phyloP scores from a whole-genome alignment of 1,139 yeast genomes.

The Debaryomyces sp. region DNA sequence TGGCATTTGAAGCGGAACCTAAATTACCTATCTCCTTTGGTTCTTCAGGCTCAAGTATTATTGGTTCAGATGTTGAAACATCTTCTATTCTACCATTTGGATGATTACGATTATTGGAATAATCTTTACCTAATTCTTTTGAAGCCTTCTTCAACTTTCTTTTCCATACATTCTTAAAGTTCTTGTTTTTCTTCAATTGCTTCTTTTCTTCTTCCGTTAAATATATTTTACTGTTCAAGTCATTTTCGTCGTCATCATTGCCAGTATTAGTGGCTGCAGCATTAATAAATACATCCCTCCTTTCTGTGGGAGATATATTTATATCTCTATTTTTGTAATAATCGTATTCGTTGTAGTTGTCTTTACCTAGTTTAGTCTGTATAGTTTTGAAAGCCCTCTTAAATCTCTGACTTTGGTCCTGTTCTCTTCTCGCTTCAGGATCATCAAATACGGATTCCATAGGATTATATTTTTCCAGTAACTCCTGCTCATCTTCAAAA shows the following conservation, averaged over 20 bases:
- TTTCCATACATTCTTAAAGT: slow-evolving; percentile 28
- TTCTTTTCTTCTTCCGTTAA: slow-evolving; percentile 11
- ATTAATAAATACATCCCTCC: slow-evolving; percentile 7
- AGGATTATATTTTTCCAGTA: slow-evolving; percentile 38
- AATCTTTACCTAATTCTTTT: slow-evolving; percentile 37
- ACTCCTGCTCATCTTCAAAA: slow-evolving; percentile 36
- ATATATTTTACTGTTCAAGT: slow-evolving; percentile 10
- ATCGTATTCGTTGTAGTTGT: slow-evolving; percentile 39
- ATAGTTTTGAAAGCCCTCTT: slow-evolving; percentile 32
- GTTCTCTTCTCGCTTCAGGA: slow-evolving; percentile 19
- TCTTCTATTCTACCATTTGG: slow-evolving; percentile 4
- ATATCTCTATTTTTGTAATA: slow-evolving; percentile 30
- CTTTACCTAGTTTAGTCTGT: slow-evolving; percentile 33
- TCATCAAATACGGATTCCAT: slow-evolving; percentile 45
- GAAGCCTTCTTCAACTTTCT: slow-evolving; percentile 29
- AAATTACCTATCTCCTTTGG: slow-evolving; percentile 2
- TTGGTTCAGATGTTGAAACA: slow-evolving; percentile 2
- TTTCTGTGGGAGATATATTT: slow-evolving; percentile 6
- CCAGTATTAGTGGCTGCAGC: slow-evolving; percentile 8
- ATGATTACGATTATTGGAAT: slow-evolving; percentile 22
- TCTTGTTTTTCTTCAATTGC: slow-evolving; percentile 26
- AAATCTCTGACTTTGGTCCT: slow-evolving; percentile 25
- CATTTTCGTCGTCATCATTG: slow-evolving; percentile 16
- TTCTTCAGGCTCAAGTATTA: slow-evolving; percentile 14
- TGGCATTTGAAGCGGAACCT: not conserved